Evolutionary conservation across 345 rosid species (phyloP), one percentile per base, ranked within the genome.

Genomic region (Dipteronia sinensis): DNA sequence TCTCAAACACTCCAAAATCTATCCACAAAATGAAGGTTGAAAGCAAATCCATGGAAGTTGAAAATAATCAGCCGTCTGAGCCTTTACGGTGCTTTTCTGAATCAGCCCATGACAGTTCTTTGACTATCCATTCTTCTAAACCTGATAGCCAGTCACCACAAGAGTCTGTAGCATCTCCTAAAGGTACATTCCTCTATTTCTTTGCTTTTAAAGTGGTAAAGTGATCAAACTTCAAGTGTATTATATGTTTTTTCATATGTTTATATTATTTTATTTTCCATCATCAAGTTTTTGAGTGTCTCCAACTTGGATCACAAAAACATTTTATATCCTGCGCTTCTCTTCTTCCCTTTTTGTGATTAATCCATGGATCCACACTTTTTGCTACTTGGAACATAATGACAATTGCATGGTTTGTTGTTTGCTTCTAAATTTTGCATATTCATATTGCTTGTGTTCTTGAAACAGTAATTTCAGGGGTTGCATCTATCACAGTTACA

Each of bases 391-490:
- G 19, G 68, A 65, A 65, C 29, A 27, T 34, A 16, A 51, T 66
- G n/a, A 4, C 22, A 23, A 22, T 23, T 63, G 27, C 12, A 15
- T 4, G 25, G 20, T 78, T 74, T 47, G 19, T 20, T 7, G 1
- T 31, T 70, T 74, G 69, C 44, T 56, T 68, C n/a, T 51, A 7
- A 58, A 16, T 4, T 34, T 70, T 72, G 75, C 46, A 15, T 11
- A 66, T 79, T 81, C 34, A 70, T 65, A 40, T 65, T 19, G 17
- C 46, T 65, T 23, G 16, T 77, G 25, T 67, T 67, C 74, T 53
- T 79, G 66, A 61, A 81, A 74, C 89, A 82, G 87, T 70, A 38
- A 77, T 81, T 44, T 72, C 85, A 6, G 87, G 81, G 80, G 86
- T 72, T 70, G 87, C 78, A 64, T 58, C 79, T 69, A 77, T 63